phyloP scores from a whole-genome alignment of 345 rosid genomes.

The Gossypium ekmanianum region DNA sequence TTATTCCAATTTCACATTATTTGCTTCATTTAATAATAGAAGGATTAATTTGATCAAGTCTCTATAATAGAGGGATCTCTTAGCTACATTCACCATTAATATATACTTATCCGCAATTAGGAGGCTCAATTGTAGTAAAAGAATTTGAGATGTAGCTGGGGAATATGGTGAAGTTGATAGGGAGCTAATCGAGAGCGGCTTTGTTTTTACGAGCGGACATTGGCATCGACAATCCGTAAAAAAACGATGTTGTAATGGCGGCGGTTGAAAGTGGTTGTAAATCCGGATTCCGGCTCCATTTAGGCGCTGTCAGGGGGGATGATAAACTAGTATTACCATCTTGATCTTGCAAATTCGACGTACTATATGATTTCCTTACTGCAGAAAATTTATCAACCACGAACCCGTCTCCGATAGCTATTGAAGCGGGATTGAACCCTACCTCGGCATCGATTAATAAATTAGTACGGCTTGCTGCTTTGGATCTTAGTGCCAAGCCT shows the following conservation, averaged over 20 bases:
- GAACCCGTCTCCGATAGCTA: slow-evolving; percentile 28
- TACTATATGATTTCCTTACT: slow-evolving; percentile 78
- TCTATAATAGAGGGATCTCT: no score
- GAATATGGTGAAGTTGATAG: neutral
- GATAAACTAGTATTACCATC: slow-evolving; percentile 30
- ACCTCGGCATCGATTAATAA: slow-evolving; percentile 34
- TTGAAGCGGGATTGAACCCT: slow-evolving; percentile 22
- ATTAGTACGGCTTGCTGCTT: slow-evolving; percentile 43
- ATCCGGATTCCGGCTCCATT: slow-evolving; percentile 62
- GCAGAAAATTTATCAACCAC: slow-evolving; percentile 32
- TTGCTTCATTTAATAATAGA: no score
- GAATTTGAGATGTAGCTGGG: neutral
- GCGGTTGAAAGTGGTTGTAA: slow-evolving; percentile 45
- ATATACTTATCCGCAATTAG: neutral
- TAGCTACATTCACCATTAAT: no score
- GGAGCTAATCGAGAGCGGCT: slow-evolving; percentile 64
- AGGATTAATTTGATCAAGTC: no score
- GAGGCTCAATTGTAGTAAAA: neutral
- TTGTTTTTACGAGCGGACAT: slow-evolving; percentile 54
- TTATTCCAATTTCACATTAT: no score
- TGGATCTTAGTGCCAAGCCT: slow-evolving; percentile 65
- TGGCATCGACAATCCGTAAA: slow-evolving; percentile 75
- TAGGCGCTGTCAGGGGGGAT: slow-evolving; percentile 45
- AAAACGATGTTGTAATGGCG: slow-evolving; percentile 54
- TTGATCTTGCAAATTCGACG: slow-evolving; percentile 62